These are phyloP conservation scores for Cucumis sativus DNA, from an alignment of 306 rosid genomes.

Conservation along the genomic window Cucumber_9930_V3 NC_026655.2:26882501-26883000, in stretches of 20 bases:
- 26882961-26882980: neutral
- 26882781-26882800: neutral
- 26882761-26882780: neutral
- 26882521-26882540: neutral
- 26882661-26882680: constrained; percentile 63
- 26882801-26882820: neutral
- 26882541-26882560: constrained; percentile 41
- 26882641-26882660: constrained; percentile 96
- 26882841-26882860: neutral
- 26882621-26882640: constrained; percentile 89
- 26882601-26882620: constrained; percentile 84
- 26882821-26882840: neutral
- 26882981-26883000: neutral
- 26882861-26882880: neutral
- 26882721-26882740: neutral
- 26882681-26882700: constrained; percentile 6
- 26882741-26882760: neutral
- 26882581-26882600: constrained; percentile 87
- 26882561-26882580: constrained; percentile 61
- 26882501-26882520: neutral
- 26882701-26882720: neutral
- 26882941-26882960: neutral
- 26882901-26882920: neutral
- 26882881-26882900: neutral
- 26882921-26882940: neutral